Evolutionary conservation across 192 early-diverging fungal species (phyloP).

Genomic region (Podila minutissima): DNA sequence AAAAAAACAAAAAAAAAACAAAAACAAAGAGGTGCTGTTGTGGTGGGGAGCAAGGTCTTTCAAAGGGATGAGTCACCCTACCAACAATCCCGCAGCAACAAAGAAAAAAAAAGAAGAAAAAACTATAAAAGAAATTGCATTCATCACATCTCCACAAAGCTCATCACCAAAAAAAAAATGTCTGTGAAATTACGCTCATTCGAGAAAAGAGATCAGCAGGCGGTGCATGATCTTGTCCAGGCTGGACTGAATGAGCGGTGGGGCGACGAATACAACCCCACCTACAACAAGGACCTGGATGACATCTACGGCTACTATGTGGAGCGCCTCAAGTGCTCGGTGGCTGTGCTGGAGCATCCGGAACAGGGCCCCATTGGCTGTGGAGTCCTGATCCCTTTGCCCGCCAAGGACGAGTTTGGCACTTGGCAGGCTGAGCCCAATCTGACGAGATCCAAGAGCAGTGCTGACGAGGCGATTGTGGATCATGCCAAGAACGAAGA

Average conservation of each 20-base stretch:
- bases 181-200: slow-evolving; percentile 30
- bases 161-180: background rate
- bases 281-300: slow-evolving; percentile 32
- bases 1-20: background rate
- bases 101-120: background rate
- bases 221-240: slow-evolving; percentile 18
- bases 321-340: slow-evolving; percentile 12
- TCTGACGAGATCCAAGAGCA: background rate
- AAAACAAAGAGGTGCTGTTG: background rate
- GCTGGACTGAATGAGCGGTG: slow-evolving; percentile 36
- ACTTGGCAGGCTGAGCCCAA: slow-evolving; percentile 27
- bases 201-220: slow-evolving; percentile 27
- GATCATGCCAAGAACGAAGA: background rate
- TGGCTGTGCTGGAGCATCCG: slow-evolving; percentile 19
- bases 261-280: slow-evolving; percentile 27
- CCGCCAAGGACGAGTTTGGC: slow-evolving; percentile 30
- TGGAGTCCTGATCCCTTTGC: slow-evolving; percentile 39
- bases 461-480: background rate
- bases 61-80: background rate
- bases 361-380: slow-evolving; percentile 15
- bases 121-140: background rate
- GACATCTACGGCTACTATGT: slow-evolving; percentile 42
- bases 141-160: background rate
- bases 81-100: background rate
- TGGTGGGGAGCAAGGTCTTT: background rate